A percentile compares a stretch with the other conserved stretches of the same genome.
Conservation (phyloP, 2,329 filamentous ascomycete species). For the Colletotrichum sp. region DNA sequence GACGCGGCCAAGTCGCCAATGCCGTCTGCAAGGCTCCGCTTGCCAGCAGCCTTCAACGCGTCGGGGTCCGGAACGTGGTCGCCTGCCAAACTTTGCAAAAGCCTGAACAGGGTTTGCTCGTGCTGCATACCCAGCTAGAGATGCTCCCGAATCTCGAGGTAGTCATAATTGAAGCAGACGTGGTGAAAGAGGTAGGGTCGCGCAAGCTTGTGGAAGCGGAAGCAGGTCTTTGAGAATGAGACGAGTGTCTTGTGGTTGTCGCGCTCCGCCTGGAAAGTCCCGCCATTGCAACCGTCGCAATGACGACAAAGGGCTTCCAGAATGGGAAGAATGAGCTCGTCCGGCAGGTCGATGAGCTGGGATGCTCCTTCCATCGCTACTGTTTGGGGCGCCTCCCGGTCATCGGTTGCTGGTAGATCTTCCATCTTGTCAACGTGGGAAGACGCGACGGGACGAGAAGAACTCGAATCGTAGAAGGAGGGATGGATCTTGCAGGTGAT, state of each 20-base stretch:
- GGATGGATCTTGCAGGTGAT: accelerated
- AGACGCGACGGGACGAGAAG: background rate
- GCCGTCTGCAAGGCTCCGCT: background rate
- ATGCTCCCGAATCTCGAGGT: background rate
- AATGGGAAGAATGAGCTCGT: background rate
- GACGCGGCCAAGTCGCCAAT: background rate
- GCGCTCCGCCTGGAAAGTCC: background rate
- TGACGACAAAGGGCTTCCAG: background rate
- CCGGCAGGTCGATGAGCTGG: background rate
- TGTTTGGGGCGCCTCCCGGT: background rate
- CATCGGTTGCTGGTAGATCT: background rate
- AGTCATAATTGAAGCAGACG: background rate
- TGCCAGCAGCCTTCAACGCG: background rate
- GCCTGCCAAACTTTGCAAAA: background rate
- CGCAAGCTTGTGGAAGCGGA: background rate
- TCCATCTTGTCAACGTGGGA: background rate
- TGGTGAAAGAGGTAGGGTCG: background rate
- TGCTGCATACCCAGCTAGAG: background rate
- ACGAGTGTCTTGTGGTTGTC: background rate
- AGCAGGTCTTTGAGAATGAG: background rate
- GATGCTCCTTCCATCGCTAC: accelerated
- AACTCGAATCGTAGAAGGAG: accelerated
- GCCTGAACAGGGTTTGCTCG: background rate
- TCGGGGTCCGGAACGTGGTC: background rate
- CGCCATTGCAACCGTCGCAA: background rate